phyloP scores from a whole-genome alignment of 2,329 filamentous ascomycete species.

The Talaromyces sp. region DNA sequence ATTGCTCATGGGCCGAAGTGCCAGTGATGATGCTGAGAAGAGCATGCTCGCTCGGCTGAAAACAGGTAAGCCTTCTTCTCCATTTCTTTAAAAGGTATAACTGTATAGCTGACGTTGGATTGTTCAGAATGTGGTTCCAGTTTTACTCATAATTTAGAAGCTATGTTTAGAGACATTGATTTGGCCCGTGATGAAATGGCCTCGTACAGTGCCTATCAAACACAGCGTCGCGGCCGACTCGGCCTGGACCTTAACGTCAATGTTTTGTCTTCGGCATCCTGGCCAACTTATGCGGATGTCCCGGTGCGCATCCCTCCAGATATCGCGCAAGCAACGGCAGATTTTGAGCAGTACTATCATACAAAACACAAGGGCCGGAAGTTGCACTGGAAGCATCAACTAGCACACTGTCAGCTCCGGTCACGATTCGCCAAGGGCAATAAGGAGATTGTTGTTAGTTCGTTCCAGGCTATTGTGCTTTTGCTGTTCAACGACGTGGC shows the following conservation, averaged over 20 bases:
- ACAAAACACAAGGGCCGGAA: constrained; percentile 82
- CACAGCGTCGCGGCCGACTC: constrained; percentile 53
- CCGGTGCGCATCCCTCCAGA: constrained; percentile 68
- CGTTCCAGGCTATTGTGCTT: constrained; percentile 86
- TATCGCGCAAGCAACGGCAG: constrained; percentile 69
- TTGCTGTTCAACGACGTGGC: constrained; percentile 77
- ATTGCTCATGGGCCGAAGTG: constrained; percentile 84
- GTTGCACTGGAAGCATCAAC: constrained; percentile 83
- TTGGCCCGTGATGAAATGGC: constrained; percentile 87
- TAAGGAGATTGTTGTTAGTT: constrained; percentile 87
- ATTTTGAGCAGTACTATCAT: constrained; percentile 82
- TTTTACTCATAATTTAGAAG: constrained; percentile 95
- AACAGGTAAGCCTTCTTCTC: constrained; percentile 45
- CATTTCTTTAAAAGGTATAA: neutral
- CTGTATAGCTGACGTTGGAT: neutral
- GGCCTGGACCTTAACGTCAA: constrained; percentile 74
- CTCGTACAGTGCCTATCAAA: constrained; percentile 69
- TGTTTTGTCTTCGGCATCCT: constrained; percentile 84
- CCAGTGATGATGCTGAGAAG: constrained; percentile 89
- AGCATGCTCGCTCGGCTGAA: constrained; percentile 92
- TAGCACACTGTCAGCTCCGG: constrained; percentile 85
- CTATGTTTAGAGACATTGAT: constrained; percentile 99
- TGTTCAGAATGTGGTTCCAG: constrained; percentile 74
- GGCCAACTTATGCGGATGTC: constrained; percentile 84
- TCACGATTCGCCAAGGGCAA: constrained; percentile 71